Evolutionary conservation across 2,329 filamentous ascomycete genomes (phyloP).

Genomic region (Sarocladium strictum): DNA sequence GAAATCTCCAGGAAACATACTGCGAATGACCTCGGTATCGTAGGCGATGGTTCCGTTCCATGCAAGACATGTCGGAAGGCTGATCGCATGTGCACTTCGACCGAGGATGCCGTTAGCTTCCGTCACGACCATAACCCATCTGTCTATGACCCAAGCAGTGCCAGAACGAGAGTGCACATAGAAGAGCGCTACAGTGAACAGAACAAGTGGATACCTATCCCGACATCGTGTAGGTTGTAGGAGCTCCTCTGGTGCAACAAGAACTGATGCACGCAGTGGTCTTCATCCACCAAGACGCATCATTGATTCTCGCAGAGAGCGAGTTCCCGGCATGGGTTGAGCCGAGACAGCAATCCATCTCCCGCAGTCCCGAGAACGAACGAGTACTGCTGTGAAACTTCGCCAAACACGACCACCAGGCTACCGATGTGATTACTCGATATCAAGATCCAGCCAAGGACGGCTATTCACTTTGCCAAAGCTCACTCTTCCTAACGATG

Average conservation of each 20-base stretch:
- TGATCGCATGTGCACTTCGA: not conserved
- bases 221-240: not conserved
- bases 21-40: not conserved
- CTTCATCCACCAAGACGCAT: not conserved
- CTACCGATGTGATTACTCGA: not conserved
- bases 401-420: no score
- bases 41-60: not conserved
- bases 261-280: not conserved
- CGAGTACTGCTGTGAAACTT: no score
- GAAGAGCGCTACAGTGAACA: not conserved
- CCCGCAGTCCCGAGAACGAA: not conserved
- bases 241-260: no score
- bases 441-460: not conserved
- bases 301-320: not conserved
- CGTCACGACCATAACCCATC: constrained; percentile 4
- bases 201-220: not conserved
- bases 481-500: not conserved
- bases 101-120: not conserved
- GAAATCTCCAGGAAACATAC: no score
- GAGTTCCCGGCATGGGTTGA: not conserved
- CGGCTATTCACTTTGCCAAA: not conserved
- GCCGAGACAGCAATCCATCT: not conserved
- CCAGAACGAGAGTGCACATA: not conserved
- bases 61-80: not conserved
- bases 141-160: not conserved